A percentile compares a stretch with the other conserved stretches of the same genome.
Conservation (phyloP, 495 filamentous ascomycete species). For the Aspergillus baeticus region DNA sequence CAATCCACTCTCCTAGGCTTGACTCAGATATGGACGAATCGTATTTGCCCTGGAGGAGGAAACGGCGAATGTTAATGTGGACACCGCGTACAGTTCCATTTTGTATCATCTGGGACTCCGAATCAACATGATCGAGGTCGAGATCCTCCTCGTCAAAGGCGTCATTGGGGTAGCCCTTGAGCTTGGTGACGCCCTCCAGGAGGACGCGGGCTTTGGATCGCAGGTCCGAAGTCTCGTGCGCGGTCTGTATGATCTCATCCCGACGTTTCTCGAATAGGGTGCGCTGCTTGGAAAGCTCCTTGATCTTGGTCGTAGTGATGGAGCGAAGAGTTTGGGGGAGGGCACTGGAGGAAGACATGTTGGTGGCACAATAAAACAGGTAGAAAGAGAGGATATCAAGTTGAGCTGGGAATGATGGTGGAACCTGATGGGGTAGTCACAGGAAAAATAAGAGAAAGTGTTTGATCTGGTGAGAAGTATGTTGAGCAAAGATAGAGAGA, state of each 20-base stretch:
- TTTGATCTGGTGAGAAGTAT: neutral
- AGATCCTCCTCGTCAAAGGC: constrained; percentile 39
- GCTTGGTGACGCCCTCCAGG: constrained; percentile 38
- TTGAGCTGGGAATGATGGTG: neutral
- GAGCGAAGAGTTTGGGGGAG: constrained; percentile 63
- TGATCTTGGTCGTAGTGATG: constrained; percentile 65
- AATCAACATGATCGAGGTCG: constrained; percentile 21
- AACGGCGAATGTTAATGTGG: constrained; percentile 45
- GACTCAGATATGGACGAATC: constrained; percentile 54
- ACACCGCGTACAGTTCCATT: constrained; percentile 23
- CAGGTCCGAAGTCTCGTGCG: constrained; percentile 25
- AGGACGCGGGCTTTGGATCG: constrained; percentile 31
- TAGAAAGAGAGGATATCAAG: neutral
- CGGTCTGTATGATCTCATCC: constrained; percentile 29
- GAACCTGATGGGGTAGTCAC: neutral
- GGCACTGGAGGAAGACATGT: constrained; percentile 32
- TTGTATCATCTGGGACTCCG: neutral
- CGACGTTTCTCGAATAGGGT: constrained; percentile 46
- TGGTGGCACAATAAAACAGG: neutral
- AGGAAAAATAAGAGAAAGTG: neutral
- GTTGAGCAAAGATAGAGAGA: neutral
- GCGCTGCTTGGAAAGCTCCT: constrained; percentile 60
- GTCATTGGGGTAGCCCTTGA: constrained; percentile 38
- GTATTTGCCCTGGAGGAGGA: constrained; percentile 55
- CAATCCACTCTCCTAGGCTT: constrained; percentile 46